Evolutionary conservation across 768 basidiomycete species (phyloP).

Genomic region (Podaxis sp.): DNA sequence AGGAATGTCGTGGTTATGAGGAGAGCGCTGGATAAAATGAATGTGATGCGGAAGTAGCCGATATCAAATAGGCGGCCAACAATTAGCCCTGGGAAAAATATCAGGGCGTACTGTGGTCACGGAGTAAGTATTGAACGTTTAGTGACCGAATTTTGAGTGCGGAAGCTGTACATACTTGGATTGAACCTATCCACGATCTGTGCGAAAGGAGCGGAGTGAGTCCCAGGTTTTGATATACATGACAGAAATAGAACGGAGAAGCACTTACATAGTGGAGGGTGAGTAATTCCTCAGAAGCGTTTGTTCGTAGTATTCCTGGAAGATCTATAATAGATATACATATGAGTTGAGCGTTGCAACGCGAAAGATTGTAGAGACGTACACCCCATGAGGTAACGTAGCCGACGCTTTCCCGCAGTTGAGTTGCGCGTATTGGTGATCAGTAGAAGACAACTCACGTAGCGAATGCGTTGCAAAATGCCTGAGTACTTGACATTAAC

Average conservation of each 20-base stretch:
- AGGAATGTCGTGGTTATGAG: conserved; percentile 50
- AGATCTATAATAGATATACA: conserved; percentile 40
- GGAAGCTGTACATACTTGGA: conserved; percentile 43
- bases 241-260: not conserved
- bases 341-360: not conserved
- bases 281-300: conserved; percentile 44
- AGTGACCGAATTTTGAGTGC: not conserved
- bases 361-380: conserved; percentile 23
- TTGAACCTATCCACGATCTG: conserved; percentile 80
- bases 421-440: conserved; percentile 16
- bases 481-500: conserved; percentile 22
- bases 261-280: conserved; percentile 63
- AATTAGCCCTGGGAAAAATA: conserved; percentile 41
- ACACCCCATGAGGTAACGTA: conserved; percentile 78
- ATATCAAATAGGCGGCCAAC: conserved; percentile 66
- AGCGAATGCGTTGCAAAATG: conserved; percentile 45
- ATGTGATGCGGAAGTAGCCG: conserved; percentile 59
- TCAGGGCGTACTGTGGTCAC: conserved; percentile 37
- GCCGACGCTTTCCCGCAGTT: conserved; percentile 44
- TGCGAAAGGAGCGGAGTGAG: not conserved
- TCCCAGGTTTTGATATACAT: not conserved
- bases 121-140: not conserved
- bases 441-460: conserved; percentile 33
- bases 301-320: conserved; percentile 70
- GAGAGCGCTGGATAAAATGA: conserved; percentile 22